phyloP scores from a whole-genome alignment of 768 basidiomycete species.

The Mycena amicta region DNA sequence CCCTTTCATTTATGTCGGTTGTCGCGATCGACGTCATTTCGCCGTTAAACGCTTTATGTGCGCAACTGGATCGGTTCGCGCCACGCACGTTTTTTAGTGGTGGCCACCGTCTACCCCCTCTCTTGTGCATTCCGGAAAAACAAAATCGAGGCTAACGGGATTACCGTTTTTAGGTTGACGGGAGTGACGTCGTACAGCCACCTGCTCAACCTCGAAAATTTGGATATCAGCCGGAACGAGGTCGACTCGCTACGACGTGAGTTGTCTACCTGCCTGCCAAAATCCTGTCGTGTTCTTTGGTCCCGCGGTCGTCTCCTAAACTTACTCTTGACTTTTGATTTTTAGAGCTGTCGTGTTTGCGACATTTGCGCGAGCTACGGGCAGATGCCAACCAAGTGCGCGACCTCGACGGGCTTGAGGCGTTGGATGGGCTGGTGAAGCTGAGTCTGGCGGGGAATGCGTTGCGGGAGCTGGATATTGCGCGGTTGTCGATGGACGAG shows the following conservation, averaged over 20 bases:
- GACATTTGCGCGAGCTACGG: slow-evolving; percentile 84
- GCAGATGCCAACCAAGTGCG: slow-evolving; percentile 86
- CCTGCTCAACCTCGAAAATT: slow-evolving; percentile 79
- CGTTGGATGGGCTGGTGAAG: slow-evolving; percentile 80
- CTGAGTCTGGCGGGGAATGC: slow-evolving; percentile 79
- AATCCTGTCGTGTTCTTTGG: neutral
- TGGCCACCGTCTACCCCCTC: no score
- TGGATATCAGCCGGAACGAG: slow-evolving; percentile 90
- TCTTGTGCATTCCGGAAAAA: no score
- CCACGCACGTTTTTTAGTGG: no score
- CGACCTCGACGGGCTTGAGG: slow-evolving; percentile 74
- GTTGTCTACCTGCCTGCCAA: slow-evolving; percentile 32
- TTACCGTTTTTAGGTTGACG: slow-evolving; percentile 67
- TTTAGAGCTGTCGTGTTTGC: slow-evolving; percentile 80
- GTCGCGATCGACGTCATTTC: no score
- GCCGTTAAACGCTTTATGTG: no score
- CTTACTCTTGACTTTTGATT: slow-evolving; percentile 15
- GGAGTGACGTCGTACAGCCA: slow-evolving; percentile 88
- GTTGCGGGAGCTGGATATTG: slow-evolving; percentile 64
- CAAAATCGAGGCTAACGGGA: no score
- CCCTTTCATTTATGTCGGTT: slow-evolving; percentile 12
- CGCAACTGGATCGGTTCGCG: no score
- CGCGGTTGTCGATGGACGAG: slow-evolving; percentile 65
- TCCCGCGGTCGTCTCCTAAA: slow-evolving; percentile 15
- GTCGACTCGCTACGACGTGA: slow-evolving; percentile 85